A percentile compares a stretch with the other conserved stretches of the same genome.
phyloP scores from a whole-genome alignment of 257 asterid species.

The Parsonsia alboflavescens region DNA sequence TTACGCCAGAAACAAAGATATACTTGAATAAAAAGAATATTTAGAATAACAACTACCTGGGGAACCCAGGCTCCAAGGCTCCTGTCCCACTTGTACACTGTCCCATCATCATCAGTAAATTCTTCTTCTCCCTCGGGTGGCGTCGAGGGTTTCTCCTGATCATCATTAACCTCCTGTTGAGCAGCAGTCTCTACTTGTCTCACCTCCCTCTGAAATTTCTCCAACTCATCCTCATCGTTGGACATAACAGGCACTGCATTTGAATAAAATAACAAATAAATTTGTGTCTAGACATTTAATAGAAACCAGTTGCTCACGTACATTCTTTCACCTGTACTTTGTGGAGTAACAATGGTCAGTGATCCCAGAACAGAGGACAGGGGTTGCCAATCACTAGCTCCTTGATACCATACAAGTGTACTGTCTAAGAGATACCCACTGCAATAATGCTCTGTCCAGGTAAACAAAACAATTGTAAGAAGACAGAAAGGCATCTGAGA shows the following conservation, averaged over 20 bases:
- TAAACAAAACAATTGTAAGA: constrained; percentile 43
- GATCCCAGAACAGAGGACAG: constrained; percentile 53
- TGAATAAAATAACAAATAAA: background rate
- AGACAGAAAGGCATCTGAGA: background rate
- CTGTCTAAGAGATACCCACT: constrained; percentile 61
- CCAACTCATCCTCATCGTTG: constrained; percentile 79
- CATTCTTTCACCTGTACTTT: constrained; percentile 41
- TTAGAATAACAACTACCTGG: constrained; percentile 50
- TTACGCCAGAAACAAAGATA: background rate
- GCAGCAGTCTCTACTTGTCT: constrained; percentile 65
- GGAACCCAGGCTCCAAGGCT: constrained; percentile 85
- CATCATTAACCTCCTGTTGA: constrained; percentile 38
- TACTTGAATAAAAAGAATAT: background rate
- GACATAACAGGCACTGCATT: constrained; percentile 41
- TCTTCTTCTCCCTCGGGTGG: constrained; percentile 97
- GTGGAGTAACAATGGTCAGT: constrained; percentile 28
- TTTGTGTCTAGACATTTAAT: constrained; percentile 9
- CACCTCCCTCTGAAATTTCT: constrained; percentile 84
- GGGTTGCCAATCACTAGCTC: constrained; percentile 78
- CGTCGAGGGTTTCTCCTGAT: constrained; percentile 71
- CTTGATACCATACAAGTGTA: constrained; percentile 88
- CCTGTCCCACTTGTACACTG: constrained; percentile 84
- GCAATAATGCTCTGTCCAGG: constrained; percentile 71
- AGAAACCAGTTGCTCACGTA: constrained; percentile 6
- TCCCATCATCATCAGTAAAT: constrained; percentile 95